Evolutionary conservation across 306 rosid species (phyloP), one percentile per base, ranked within the genome.

Genomic region (Phaseolus lunatus): DNA sequence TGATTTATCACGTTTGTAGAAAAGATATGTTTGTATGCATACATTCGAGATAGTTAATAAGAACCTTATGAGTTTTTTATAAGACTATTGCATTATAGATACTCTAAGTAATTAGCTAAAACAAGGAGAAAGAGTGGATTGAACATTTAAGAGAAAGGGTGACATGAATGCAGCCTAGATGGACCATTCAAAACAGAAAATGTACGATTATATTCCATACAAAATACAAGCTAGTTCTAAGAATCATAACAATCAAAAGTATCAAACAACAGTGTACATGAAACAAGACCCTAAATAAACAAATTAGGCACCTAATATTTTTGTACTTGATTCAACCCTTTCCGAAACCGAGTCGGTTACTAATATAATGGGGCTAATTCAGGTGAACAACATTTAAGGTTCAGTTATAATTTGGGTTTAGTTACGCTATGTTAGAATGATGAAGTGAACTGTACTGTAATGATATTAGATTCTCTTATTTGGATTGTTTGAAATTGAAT

Each of bases 231-330:
- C 37, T 41, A 56, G 58, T n/a, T 64, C 13, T 52, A 37, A 65
- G 33, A 56, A 70, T 47, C 29, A 70, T 35, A 41, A 22, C 73
- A 65, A 70, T 18, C 70, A 56, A 76, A 27, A 43, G 41, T 59
- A 57, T 1, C 31, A 72, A 65, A 57, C 50, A 59, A 18, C 26
- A 66, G 29, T 35, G 47, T 9, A 72, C 26, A 59, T 35, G 16
- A 78, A 76, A 59, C 49, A 64, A 6, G 33, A 75, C 49, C 4
- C 23, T 35, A 66, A 64, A 77, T 73, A 13, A 80, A 63, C 84
- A 64, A 5, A 33, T 33, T 33, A 33, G 9, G 39, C 5, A 33
- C 39, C 9, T 33, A 33, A 33, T 5, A 64, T 54, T 59, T 70
- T 44, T 12, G 69, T 20, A 12, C 73, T 45, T 39, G 12, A 66